phyloP scores from a whole-genome alignment of 1,284 basidiomycete genomes.

The Microstroma glucosiphilum region DNA sequence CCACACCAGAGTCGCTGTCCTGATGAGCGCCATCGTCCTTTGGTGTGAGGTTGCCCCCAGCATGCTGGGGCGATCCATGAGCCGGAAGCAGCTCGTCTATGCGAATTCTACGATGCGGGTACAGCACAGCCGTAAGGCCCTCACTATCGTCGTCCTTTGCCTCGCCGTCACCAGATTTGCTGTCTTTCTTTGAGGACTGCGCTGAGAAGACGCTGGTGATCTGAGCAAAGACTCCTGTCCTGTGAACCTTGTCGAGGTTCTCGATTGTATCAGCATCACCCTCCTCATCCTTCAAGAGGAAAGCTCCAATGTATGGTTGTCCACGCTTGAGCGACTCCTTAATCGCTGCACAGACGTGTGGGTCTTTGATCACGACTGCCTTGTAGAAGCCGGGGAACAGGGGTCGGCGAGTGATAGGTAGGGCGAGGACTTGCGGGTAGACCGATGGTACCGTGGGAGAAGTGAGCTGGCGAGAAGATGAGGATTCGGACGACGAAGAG shows the following conservation, averaged over 20 bases:
- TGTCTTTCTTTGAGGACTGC: slow-evolving; percentile 31
- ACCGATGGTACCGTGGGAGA: slow-evolving; percentile 50
- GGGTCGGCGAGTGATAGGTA: slow-evolving; percentile 90
- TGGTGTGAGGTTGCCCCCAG: neutral
- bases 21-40: slow-evolving; percentile 9
- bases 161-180: slow-evolving; percentile 57
- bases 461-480: slow-evolving; percentile 11
- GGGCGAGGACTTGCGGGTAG: slow-evolving; percentile 89
- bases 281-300: slow-evolving; percentile 90
- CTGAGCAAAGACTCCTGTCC: slow-evolving; percentile 93
- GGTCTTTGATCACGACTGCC: slow-evolving; percentile 53
- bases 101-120: slow-evolving; percentile 85
- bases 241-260: slow-evolving; percentile 78
- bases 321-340: slow-evolving; percentile 94
- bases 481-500: slow-evolving; percentile 17
- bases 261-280: slow-evolving; percentile 89
- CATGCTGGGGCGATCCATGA: slow-evolving; percentile 19
- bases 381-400: slow-evolving; percentile 93
- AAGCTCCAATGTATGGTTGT: slow-evolving; percentile 95
- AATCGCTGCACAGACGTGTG: slow-evolving; percentile 84
- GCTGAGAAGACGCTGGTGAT: slow-evolving; percentile 82
- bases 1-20: slow-evolving; percentile 12
- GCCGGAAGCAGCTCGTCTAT: slow-evolving; percentile 68
- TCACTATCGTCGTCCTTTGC: slow-evolving; percentile 77
- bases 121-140: slow-evolving; percentile 80